Evolutionary conservation across 805 yeast genomes (phyloP).

Genomic region (Cyberlindnera bimundalis): DNA sequence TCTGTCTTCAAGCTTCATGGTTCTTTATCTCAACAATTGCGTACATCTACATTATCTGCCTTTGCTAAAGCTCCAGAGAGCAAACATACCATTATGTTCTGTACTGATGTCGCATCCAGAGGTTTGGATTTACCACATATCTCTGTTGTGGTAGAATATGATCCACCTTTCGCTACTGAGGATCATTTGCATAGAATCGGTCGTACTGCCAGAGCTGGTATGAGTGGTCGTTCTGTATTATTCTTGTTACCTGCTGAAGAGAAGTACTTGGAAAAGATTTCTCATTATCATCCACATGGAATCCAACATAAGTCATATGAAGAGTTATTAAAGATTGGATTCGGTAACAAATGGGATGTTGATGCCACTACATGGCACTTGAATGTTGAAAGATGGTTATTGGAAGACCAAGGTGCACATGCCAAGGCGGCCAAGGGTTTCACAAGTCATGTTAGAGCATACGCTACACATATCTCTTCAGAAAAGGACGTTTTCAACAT

Average conservation of each 20-base stretch:
- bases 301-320: conserved; percentile 49
- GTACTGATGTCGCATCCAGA: conserved; percentile 98
- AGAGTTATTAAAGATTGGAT: conserved; percentile 36
- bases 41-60: conserved; percentile 63
- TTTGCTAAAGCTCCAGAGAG: conserved; percentile 38
- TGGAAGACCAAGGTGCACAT: conserved; percentile 60
- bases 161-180: conserved; percentile 91
- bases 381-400: conserved; percentile 81
- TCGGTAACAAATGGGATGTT: conserved; percentile 72
- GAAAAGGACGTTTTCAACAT: conserved; percentile 83
- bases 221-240: conserved; percentile 69
- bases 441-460: conserved; percentile 88
- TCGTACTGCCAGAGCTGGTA: conserved; percentile 97
- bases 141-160: conserved; percentile 84
- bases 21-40: conserved; percentile 75
- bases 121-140: conserved; percentile 91
- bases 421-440: conserved; percentile 77
- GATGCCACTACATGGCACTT: conserved; percentile 97
- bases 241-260: conserved; percentile 94
- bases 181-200: conserved; percentile 97
- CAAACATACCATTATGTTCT: conserved; percentile 67
- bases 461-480: conserved; percentile 84
- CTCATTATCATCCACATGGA: conserved; percentile 53
- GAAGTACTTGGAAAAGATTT: conserved; percentile 64
- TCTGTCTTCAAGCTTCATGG: conserved; percentile 81